phyloP scores from a whole-genome alignment of 495 filamentous ascomycete species.

The Aspergillus asperescens region DNA sequence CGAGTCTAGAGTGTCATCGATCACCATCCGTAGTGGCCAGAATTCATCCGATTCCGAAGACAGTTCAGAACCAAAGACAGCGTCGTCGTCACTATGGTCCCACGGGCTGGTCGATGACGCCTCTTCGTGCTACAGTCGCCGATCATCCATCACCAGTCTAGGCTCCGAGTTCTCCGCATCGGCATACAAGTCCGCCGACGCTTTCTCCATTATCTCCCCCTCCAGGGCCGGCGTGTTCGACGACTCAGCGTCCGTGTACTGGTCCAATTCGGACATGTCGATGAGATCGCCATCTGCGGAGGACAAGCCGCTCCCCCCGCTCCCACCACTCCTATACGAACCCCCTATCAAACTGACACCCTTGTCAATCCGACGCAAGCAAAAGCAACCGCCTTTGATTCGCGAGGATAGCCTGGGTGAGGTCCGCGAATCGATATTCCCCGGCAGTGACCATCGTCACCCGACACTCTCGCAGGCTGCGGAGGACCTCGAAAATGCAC shows the following conservation, averaged over 20 bases:
- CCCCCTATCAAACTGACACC: slow-evolving; percentile 34
- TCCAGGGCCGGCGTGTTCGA: slow-evolving; percentile 42
- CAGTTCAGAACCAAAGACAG: neutral
- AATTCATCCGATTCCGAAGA: slow-evolving; percentile 1
- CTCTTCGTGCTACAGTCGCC: slow-evolving; percentile 37
- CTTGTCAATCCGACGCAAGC: slow-evolving; percentile 22
- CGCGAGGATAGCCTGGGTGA: neutral
- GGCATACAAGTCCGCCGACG: slow-evolving; percentile 21
- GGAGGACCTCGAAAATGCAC: slow-evolving; percentile 29
- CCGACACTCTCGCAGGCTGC: slow-evolving; percentile 30
- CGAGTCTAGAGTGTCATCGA: neutral
- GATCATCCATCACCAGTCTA: slow-evolving; percentile 31
- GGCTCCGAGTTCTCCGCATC: slow-evolving; percentile 13
- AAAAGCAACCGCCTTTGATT: neutral
- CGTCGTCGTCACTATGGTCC: slow-evolving; percentile 22
- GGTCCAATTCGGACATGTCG: slow-evolving; percentile 8
- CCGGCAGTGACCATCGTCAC: slow-evolving; percentile 12
- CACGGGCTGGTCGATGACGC: slow-evolving; percentile 23
- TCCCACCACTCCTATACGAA: slow-evolving; percentile 44
- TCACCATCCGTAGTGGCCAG: neutral
- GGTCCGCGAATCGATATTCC: neutral
- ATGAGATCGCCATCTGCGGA: slow-evolving; percentile 19
- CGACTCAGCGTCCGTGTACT: slow-evolving; percentile 16
- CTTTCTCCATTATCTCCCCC: slow-evolving; percentile 36
- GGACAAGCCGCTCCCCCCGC: slow-evolving; percentile 51